These are phyloP conservation scores for Zymoseptoria passerinii DNA, from an alignment of 2,329 filamentous ascomycete species.

Conservation along the genomic window DNA sequence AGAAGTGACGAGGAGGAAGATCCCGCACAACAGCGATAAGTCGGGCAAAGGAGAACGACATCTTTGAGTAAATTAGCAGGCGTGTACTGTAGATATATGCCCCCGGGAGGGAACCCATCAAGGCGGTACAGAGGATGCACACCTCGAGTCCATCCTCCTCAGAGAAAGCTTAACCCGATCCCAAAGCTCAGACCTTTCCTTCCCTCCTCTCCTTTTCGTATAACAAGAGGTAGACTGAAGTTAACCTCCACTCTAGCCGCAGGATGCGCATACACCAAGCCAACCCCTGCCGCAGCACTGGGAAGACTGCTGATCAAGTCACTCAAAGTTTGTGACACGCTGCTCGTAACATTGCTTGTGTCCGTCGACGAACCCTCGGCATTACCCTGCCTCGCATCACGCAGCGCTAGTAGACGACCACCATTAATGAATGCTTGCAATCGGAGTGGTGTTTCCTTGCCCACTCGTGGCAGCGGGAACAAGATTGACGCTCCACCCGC, in stretches of 20 bases:
- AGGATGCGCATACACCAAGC: conserved; percentile 89
- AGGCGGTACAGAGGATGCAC: not conserved
- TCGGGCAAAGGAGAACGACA: not conserved
- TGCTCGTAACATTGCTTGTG: conserved; percentile 43
- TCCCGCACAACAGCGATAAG: not conserved
- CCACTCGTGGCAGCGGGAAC: conserved; percentile 72
- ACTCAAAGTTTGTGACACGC: conserved; percentile 54
- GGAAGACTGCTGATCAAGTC: conserved; percentile 69
- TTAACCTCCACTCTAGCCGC: conserved; percentile 93
- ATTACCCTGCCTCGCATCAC: conserved; percentile 33
- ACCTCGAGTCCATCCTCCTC: conserved; percentile 24
- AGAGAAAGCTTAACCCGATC: conserved; percentile 95
- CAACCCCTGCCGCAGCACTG: conserved; percentile 77
- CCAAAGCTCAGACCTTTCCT: conserved; percentile 90
- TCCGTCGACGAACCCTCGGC: conserved; percentile 40
- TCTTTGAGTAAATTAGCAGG: not conserved
- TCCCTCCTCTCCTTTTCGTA: conserved; percentile 74
- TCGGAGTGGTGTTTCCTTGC: conserved; percentile 73
- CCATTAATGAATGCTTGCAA: conserved; percentile 88
- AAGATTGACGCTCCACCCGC: conserved; percentile 82
- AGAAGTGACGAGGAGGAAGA: conserved; percentile 37
- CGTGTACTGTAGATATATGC: not conserved
- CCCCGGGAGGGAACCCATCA: not conserved
- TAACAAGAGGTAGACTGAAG: conserved; percentile 77
- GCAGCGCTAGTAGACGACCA: conserved; percentile 72